A percentile compares a stretch with the other conserved stretches of the same genome.
Conservation (phyloP, 768 basidiomycete genomes). For the Psilocybe sp. region DNA sequence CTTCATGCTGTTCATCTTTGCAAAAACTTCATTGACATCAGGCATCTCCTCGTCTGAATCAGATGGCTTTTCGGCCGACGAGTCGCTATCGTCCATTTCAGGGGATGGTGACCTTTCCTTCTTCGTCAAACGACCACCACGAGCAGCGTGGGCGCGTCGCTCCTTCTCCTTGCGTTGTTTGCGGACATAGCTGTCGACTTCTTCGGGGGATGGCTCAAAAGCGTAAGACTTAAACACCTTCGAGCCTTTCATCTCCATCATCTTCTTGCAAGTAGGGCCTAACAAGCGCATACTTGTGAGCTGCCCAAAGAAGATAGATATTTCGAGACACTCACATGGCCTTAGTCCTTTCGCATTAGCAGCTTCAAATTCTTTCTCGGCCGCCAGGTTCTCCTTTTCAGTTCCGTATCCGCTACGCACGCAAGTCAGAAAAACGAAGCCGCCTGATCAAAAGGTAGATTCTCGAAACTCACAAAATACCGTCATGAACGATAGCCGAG, state of each 20-base stretch:
- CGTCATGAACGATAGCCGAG: constrained; percentile 51
- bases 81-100: constrained; percentile 17
- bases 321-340: constrained; percentile 41
- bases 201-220: constrained; percentile 67
- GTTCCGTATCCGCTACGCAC: constrained; percentile 46
- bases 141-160: constrained; percentile 4
- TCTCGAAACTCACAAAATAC: constrained; percentile 48
- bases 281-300: background rate
- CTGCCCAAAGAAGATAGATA: background rate
- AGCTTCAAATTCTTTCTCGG: constrained; percentile 54
- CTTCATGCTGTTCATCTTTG: constrained; percentile 18
- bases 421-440: background rate
- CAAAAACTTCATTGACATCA: constrained; percentile 40
- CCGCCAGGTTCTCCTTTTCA: constrained; percentile 52
- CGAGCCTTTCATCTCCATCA: constrained; percentile 46
- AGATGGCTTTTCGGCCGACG: constrained; percentile 23
- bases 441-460: background rate
- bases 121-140: background rate
- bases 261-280: constrained; percentile 71
- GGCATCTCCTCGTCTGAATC: constrained; percentile 55
- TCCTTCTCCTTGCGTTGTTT: constrained; percentile 26
- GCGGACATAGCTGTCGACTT: constrained; percentile 42
- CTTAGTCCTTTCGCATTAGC: constrained; percentile 56
- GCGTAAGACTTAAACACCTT: constrained; percentile 61
- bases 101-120: constrained; percentile 26